Conservation (phyloP, 2,329 filamentous ascomycete genomes). For the Botrytis elliptica region DNA sequence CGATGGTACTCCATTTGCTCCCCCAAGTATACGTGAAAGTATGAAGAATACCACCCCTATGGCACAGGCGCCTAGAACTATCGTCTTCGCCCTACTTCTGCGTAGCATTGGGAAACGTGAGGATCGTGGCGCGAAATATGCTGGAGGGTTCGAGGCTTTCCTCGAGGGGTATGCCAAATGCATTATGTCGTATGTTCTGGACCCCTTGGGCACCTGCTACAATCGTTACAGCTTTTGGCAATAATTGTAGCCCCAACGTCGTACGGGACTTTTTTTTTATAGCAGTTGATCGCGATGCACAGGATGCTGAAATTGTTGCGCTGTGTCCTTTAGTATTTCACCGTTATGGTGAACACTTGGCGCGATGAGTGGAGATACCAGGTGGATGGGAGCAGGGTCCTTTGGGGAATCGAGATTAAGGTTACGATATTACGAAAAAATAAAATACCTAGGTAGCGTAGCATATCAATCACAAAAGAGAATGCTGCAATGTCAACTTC, state of each 20-base stretch:
- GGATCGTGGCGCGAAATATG: constrained; percentile 60
- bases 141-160: constrained; percentile 74
- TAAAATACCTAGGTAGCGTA: not conserved
- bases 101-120: constrained; percentile 56
- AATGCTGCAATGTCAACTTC: constrained; percentile 7
- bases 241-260: constrained; percentile 21
- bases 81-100: constrained; percentile 60
- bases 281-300: constrained; percentile 15
- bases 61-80: constrained; percentile 48
- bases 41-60: constrained; percentile 55
- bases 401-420: constrained; percentile 7
- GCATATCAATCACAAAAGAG: constrained; percentile 4
- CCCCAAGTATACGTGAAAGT: constrained; percentile 44
- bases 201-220: constrained; percentile 22
- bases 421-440: constrained; percentile 1
- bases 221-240: constrained; percentile 20
- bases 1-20: constrained; percentile 43
- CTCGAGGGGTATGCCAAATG: constrained; percentile 87
- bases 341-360: constrained; percentile 21
- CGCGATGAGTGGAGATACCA: constrained; percentile 19
- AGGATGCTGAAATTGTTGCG: constrained; percentile 17
- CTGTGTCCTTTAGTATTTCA: constrained; percentile 22
- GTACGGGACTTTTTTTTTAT: not conserved
- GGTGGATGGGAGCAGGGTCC: constrained; percentile 9
- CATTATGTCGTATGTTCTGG: constrained; percentile 52